Evolutionary conservation across 2,329 filamentous ascomycete genomes (phyloP), one percentile per base, ranked within the genome.

Genomic region (Chaetomium sp.): DNA sequence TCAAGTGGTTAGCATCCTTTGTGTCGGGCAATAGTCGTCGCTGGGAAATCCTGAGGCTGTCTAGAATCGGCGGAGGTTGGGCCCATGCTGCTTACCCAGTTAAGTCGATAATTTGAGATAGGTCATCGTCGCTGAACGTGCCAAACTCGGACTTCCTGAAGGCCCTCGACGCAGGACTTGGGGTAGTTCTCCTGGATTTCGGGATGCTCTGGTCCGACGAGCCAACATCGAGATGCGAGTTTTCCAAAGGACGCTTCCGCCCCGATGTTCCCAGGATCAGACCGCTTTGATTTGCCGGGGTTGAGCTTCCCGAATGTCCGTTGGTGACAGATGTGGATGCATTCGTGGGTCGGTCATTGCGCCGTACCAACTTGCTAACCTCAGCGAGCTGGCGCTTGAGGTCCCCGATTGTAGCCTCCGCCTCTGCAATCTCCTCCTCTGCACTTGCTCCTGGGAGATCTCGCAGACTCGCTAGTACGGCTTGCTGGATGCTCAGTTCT

Each of bases 381-480:
- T 57, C 34, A 50, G 49, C 50, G 43, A 74, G 59, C 4, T 63
- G 61, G n/a, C 53, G 63, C 60, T 71, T 69, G 14, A 78, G 57
- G 4, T 47, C 34, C 12, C 48, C 40, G n/a, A 67, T 58, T 3
- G 46, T 40, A 7, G 52, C 43, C 34, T 56, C 56, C 7, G 54
- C 55, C 36, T 71, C 69, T 38, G 66, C 67, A 35, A 70, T 66
- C 8, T 59, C 51, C 34, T 60, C 50, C 10, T 61, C 50, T 63
- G 56, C 57, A 14, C 52, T 56, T 14, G 68, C 58, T 8, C 62
- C 47, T 3, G 66, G 62, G 2, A 62, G 54, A 45, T 70, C 67
- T 41, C 64, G 61, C n/a, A 79, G 69, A 1, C 76, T 78, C 6
- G 64, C 60, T 3, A 79, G 66, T 19, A 79, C 69, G 49, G 74